Conservation (phyloP, 176 grass and related monocot genomes). For the Oryza punctata region DNA sequence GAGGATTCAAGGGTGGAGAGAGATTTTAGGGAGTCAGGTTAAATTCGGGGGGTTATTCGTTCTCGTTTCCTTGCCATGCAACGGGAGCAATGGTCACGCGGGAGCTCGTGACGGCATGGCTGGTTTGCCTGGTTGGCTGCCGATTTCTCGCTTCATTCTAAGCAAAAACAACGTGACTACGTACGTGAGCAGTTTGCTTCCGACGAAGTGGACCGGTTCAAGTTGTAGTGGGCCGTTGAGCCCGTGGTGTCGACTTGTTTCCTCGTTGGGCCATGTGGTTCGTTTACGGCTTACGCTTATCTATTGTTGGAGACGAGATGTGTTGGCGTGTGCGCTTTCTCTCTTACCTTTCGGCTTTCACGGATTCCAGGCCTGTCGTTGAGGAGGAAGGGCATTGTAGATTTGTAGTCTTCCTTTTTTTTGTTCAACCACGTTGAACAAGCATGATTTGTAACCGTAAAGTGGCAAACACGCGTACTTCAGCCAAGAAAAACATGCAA, state of each 20-base stretch:
- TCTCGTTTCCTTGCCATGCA: slow-evolving; percentile 2
- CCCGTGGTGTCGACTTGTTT: neutral
- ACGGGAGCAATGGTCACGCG: neutral
- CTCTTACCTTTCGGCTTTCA: neutral
- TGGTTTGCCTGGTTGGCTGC: neutral
- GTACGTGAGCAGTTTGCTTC: neutral
- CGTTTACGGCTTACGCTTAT: neutral
- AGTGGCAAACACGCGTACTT: neutral
- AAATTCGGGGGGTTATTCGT: slow-evolving; percentile 10
- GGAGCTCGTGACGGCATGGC: neutral
- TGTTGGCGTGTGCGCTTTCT: neutral
- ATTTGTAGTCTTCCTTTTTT: neutral
- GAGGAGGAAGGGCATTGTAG: neutral
- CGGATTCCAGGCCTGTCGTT: neutral
- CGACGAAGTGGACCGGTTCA: neutral
- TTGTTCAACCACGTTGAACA: neutral
- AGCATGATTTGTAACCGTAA: neutral
- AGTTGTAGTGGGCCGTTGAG: neutral
- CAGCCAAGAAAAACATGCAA: neutral
- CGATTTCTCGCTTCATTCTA: neutral
- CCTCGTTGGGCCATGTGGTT: neutral
- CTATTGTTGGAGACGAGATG: neutral
- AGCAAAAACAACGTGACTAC: neutral
- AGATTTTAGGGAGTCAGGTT: slow-evolving; percentile 46
- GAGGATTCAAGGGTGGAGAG: slow-evolving; percentile 56